A percentile compares a stretch with the other conserved stretches of the same genome.
phyloP scores from a whole-genome alignment of 140 eudicot species.

The Erigeron philadelphicus region DNA sequence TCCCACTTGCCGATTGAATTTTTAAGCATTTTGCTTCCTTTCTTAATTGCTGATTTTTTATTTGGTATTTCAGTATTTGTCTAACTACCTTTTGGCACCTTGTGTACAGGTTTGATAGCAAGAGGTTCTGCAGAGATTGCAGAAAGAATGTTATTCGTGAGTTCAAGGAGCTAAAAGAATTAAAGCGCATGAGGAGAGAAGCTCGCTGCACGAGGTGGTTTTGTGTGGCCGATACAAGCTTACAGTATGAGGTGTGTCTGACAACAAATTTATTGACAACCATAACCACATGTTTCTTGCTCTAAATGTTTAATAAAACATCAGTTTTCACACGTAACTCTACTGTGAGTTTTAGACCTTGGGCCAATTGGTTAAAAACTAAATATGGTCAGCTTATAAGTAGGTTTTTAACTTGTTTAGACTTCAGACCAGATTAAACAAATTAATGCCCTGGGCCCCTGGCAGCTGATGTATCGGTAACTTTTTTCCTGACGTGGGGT shows the following conservation, averaged over 20 bases:
- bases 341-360: neutral
- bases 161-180: constrained; percentile 89
- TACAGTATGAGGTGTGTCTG: constrained; percentile 76
- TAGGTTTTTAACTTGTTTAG: neutral
- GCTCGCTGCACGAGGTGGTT: constrained; percentile 85
- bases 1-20: neutral
- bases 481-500: neutral
- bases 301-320: neutral
- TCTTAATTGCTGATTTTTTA: neutral
- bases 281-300: constrained; percentile 16
- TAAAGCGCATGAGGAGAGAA: constrained; percentile 72
- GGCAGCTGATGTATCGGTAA: neutral
- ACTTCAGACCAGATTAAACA: too few relatives aligned
- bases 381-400: neutral
- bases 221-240: constrained; percentile 84
- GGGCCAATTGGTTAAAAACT: neutral
- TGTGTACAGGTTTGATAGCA: constrained; percentile 82
- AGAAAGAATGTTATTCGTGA: constrained; percentile 91
- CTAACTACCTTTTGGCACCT: constrained; percentile 12
- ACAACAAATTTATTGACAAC: constrained; percentile 19
- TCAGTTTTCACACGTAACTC: constrained; percentile 1
- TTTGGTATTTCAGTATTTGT: constrained; percentile 5
- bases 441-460: neutral
- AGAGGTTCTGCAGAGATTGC: constrained; percentile 95
- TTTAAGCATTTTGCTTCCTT: constrained; percentile 1